Evolutionary conservation across 2,329 filamentous ascomycete species (phyloP).

Genomic region (Fulvia fulva): DNA sequence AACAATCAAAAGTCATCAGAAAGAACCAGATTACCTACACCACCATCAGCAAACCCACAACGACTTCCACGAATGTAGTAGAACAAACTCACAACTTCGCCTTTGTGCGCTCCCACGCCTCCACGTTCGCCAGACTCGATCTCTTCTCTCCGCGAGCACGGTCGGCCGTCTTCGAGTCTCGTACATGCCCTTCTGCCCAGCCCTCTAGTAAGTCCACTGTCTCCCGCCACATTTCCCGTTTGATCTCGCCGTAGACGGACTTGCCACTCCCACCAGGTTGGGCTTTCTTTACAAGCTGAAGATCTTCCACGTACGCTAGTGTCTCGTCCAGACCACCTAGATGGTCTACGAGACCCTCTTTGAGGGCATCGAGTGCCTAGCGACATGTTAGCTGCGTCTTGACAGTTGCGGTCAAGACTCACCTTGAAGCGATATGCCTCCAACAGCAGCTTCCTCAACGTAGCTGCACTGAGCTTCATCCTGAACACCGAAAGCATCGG

Average conservation of each 20-base stretch:
- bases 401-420: background rate
- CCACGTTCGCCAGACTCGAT: slow-evolving; percentile 22
- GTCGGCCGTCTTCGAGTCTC: slow-evolving; percentile 49
- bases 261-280: slow-evolving; percentile 40
- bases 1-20: background rate
- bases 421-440: slow-evolving; percentile 64
- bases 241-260: slow-evolving; percentile 67
- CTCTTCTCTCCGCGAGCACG: slow-evolving; percentile 32
- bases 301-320: slow-evolving; percentile 56
- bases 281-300: slow-evolving; percentile 58
- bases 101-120: slow-evolving; percentile 27
- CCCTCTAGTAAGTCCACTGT: slow-evolving; percentile 56
- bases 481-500: slow-evolving; percentile 73
- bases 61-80: background rate
- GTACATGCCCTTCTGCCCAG: slow-evolving; percentile 43
- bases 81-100: slow-evolving; percentile 25
- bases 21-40: background rate
- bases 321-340: slow-evolving; percentile 63
- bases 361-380: slow-evolving; percentile 57
- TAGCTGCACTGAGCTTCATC: slow-evolving; percentile 55
- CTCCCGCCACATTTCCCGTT: slow-evolving; percentile 71
- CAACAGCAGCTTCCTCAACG: slow-evolving; percentile 64
- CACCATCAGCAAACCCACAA: background rate
- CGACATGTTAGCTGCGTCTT: background rate
- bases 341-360: slow-evolving; percentile 64